A percentile compares a stretch with the other conserved stretches of the same genome.
Conservation (phyloP, 495 filamentous ascomycete genomes). For the Penicillium angulare region DNA sequence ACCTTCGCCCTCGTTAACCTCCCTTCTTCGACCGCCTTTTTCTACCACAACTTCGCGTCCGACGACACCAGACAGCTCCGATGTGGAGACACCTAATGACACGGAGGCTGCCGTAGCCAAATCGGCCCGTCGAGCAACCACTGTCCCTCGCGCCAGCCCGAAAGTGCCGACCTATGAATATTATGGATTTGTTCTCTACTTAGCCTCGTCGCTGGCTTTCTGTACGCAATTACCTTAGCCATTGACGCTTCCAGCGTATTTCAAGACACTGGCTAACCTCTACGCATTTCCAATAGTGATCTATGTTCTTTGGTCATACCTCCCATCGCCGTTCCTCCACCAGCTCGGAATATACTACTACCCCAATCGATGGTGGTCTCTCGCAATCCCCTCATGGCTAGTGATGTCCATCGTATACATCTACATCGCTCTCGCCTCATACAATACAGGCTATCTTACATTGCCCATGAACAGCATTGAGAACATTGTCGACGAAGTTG, state of each 20-base stretch:
- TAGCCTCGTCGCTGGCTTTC: conserved; percentile 77
- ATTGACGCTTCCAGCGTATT: background rate
- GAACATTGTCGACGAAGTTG: conserved; percentile 89
- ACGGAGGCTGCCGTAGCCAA: conserved; percentile 63
- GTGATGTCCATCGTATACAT: conserved; percentile 90
- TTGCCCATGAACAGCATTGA: conserved; percentile 76
- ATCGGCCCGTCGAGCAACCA: conserved; percentile 62
- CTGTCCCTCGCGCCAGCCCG: conserved; percentile 82
- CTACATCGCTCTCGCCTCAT: conserved; percentile 87
- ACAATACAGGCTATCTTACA: conserved; percentile 88
- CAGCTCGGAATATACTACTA: conserved; percentile 95
- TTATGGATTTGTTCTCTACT: conserved; percentile 95
- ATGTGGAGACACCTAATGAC: conserved; percentile 69
- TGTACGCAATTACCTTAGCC: conserved; percentile 38
- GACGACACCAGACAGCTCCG: conserved; percentile 86
- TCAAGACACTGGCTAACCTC: conserved; percentile 2
- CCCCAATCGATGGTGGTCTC: conserved; percentile 94
- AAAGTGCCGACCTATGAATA: conserved; percentile 98
- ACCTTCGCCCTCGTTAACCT: conserved; percentile 92
- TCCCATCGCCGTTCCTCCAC: conserved; percentile 87
- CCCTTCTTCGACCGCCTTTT: conserved; percentile 77
- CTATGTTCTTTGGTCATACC: conserved; percentile 92
- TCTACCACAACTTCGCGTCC: conserved; percentile 74
- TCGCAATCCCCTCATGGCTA: conserved; percentile 85
- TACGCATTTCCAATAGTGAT: conserved; percentile 52